Base-by-base conservation (phyloP, 2,329 filamentous ascomycete genomes). In the Mariannaea elegans region DNA sequence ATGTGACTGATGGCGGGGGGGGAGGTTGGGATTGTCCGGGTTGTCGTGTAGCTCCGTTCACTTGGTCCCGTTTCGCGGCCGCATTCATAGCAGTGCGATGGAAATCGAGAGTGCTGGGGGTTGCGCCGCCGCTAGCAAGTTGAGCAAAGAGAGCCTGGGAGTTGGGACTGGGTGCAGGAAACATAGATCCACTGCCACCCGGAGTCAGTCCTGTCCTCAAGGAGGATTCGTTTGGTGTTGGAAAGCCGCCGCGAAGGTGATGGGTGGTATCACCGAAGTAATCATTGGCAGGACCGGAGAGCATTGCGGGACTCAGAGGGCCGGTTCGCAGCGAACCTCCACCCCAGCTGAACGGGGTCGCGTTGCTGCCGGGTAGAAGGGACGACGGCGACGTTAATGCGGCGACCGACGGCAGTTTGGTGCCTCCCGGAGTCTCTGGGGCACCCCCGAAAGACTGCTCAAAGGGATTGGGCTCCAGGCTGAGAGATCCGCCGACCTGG, bases 151-250 rank as follows among this genome's bases (percentile, higher is more conserved):
- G 79, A 49, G 91, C 90, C 79, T 93, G 90, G 0, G 92, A 92
- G 75, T 92, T 96, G 32, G 93, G 94, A 74, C 91, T 97, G 2
- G 93, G 90, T 54, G 90, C 92, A 56, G 94, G 93, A 81, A 98
- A 98, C 93, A 98, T 98, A 69, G 94, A 97, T 70, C 94, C 94
- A 75, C 94, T 93, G 67, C 94, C 94, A 61, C 95, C 95, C 47
- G 95, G 95, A 52, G 95, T 98, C 67, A 98, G 80, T 56, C 95
- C 95, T 61, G 93, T 95, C 61, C 95, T 86, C 51, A 98, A 81
- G 3, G 93, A 96, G 7, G 94, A 98, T 79, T 99, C 95, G 86
- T 97, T 97, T 1, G 94, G 94, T 4, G 95, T 98, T 4, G 93
- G 92, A 73, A 97, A 97, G 53, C 92, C 91, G 69, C 93, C 89